phyloP scores from a whole-genome alignment of 768 basidiomycete genomes.

The Imleria badia region DNA sequence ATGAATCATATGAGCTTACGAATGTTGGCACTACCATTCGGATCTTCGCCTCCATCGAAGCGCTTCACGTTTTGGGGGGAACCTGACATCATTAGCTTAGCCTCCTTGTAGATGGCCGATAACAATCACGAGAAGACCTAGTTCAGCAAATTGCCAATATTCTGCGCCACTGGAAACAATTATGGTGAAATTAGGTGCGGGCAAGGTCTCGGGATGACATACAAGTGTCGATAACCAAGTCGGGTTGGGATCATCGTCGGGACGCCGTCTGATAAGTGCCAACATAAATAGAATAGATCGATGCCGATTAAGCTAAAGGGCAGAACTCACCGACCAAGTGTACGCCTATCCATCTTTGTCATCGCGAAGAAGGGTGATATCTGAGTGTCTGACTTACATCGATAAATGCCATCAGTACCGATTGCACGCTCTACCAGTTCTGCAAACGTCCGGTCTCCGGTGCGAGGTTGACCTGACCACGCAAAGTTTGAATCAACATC shows the following conservation, averaged over 20 bases:
- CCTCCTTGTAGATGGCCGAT: conserved; percentile 1
- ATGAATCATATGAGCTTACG: conserved; percentile 30
- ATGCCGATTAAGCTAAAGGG: neutral
- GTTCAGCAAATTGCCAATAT: conserved; percentile 52
- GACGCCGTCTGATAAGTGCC: conserved; percentile 43
- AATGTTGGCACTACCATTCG: conserved; percentile 47
- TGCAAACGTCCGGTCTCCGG: conserved; percentile 43
- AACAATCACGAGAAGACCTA: conserved; percentile 22
- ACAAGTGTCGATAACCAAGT: conserved; percentile 51
- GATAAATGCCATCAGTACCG: conserved; percentile 39
- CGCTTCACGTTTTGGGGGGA: conserved; percentile 38
- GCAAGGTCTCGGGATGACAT: conserved; percentile 4
- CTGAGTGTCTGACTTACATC: conserved; percentile 31
- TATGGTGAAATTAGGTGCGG: conserved; percentile 13
- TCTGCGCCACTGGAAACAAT: conserved; percentile 30
- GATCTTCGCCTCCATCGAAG: conserved; percentile 46
- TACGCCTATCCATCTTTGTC: conserved; percentile 31
- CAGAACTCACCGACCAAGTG: conserved; percentile 41
- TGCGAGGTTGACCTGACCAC: conserved; percentile 47
- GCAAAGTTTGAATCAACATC: neutral
- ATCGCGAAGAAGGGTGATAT: neutral
- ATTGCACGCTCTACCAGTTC: conserved; percentile 39
- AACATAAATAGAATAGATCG: neutral
- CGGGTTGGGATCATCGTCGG: conserved; percentile 47
- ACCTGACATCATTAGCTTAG: conserved; percentile 14